phyloP scores from a whole-genome alignment of 805 yeast species.

The Myxozyma lipomycoides region DNA sequence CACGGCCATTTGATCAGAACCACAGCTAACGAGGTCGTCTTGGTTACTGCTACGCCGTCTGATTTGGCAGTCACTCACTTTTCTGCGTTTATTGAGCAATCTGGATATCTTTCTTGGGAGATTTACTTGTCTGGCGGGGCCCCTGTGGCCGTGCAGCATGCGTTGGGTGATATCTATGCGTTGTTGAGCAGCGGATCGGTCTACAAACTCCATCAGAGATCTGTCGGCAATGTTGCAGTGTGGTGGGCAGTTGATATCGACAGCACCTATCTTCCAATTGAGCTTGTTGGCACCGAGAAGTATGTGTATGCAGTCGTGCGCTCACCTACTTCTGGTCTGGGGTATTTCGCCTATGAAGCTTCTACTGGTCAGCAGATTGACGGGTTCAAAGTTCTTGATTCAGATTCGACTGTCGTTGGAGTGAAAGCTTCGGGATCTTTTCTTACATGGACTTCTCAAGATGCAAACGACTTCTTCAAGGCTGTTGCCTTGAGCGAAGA shows the following conservation, averaged over 20 bases:
- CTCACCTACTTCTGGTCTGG: conserved; percentile 8
- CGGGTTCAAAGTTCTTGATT: conserved; percentile 5
- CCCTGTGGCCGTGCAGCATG: conserved; percentile 9
- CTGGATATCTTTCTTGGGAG: conserved; percentile 25
- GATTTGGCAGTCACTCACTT: conserved; percentile 13
- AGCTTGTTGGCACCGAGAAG: background rate
- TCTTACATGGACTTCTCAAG: conserved; percentile 14
- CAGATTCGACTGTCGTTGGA: conserved; percentile 13
- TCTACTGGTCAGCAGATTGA: conserved; percentile 1
- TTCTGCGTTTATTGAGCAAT: conserved; percentile 7
- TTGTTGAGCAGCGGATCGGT: conserved; percentile 17
- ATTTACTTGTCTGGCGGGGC: conserved; percentile 14
- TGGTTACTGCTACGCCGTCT: conserved; percentile 15
- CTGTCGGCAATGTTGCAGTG: conserved; percentile 11
- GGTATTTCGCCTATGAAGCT: conserved; percentile 3
- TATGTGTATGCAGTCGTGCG: conserved; percentile 11
- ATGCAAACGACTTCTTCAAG: conserved; percentile 5
- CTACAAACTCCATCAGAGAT: conserved; percentile 2
- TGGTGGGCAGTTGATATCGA: conserved; percentile 6
- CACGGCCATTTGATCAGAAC: conserved; percentile 5
- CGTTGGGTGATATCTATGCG: conserved; percentile 5
- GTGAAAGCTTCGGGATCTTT: conserved; percentile 1
- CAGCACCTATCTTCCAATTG: conserved; percentile 10
- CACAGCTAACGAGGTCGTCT: conserved; percentile 2
- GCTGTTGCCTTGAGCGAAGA: conserved; percentile 1